These are phyloP conservation scores for Beauveria sp. DNA, from an alignment of 2,329 filamentous ascomycete species.

Conservation along the genomic window DNA sequence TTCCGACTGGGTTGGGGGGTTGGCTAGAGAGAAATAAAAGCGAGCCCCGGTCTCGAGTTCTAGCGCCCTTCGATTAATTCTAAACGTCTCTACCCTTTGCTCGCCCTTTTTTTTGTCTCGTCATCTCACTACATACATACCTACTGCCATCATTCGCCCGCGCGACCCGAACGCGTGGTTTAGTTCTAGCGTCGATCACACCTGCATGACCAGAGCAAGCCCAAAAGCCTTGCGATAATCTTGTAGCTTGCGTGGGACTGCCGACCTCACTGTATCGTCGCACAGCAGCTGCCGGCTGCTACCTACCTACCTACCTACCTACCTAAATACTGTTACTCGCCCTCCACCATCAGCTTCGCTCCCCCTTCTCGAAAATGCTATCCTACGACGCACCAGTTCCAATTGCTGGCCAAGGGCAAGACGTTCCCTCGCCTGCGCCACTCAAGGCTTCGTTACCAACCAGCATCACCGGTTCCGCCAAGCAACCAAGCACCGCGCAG, in stretches of 20 bases:
- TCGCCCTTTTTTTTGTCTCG: constrained; percentile 12
- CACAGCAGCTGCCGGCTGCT: not conserved
- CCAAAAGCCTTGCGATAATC: not conserved
- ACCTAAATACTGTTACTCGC: constrained; percentile 3
- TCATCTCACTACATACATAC: constrained; percentile 13
- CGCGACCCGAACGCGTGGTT: constrained; percentile 10
- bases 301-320: not conserved
- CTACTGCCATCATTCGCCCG: not conserved
- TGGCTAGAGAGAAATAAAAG: not conserved
- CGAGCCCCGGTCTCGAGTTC: constrained; percentile 1
- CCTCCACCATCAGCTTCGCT: not conserved
- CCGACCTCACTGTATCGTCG: not conserved
- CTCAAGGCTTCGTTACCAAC: constrained; percentile 21
- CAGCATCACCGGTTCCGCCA: constrained; percentile 22
- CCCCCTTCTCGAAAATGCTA: constrained; percentile 32
- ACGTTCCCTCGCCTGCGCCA: constrained; percentile 21
- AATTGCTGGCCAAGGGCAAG: constrained; percentile 35
- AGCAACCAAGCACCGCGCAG: constrained; percentile 13
- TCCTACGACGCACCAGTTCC: constrained; percentile 42
- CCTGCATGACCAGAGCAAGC: constrained; percentile 7
- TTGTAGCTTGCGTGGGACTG: not conserved
- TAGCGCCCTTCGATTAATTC: constrained; percentile 6
- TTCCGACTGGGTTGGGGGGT: not conserved
- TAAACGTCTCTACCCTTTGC: constrained; percentile 10
- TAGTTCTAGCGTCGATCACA: constrained; percentile 12